Evolutionary conservation across 2,329 filamentous ascomycete genomes (phyloP), one percentile per base, ranked within the genome.

Genomic region (Grosmannia serpens): DNA sequence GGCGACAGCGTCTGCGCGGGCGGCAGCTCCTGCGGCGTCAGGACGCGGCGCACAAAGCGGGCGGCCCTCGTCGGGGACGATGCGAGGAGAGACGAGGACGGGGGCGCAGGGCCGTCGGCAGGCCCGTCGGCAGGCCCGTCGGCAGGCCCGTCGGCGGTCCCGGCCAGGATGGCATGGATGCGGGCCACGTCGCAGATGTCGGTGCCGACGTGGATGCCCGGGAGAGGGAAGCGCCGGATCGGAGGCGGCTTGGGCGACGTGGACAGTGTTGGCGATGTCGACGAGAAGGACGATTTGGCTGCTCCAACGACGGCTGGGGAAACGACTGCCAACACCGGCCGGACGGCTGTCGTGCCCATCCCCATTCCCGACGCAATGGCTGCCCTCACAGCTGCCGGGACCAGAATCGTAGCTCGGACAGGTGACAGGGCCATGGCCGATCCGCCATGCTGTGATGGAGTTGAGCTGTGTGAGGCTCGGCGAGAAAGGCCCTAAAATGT

Each of bases 131-230:
- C 50, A 53, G 29, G 10, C n/a, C 8, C n/a, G 20, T 4, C 41
- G 2, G 24, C 5, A 15, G 13, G 8, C 24, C 33, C 9, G 52
- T 11, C 44, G 24, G 24, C 5, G 8, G 13, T 3, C 24, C 33
- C 9, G 52, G 7, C 44, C 17, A 92, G 70, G 56, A 91, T 75
- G 24, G 70, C 69, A 61, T 75, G 73, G 60, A 95, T 83, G 58
- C 90, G 84, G 0, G 77, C 71, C 59, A 90, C 79, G 59, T 79
- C 78, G 70, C 88, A 90, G 59, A 95, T 86, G 68, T 95, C 91
- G 53, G 83, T 92, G 59, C 91, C 91, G 56, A 95, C 74, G 54
- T 79, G 78, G 17, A 92, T 67, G 2, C 54, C 56, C 1, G 83
- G 75, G n/a, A 83, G 75, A 1, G 86, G 85, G 65, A 91, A 89